Conservation (phyloP, 768 basidiomycete species). For the Phallus indusiatus region DNA sequence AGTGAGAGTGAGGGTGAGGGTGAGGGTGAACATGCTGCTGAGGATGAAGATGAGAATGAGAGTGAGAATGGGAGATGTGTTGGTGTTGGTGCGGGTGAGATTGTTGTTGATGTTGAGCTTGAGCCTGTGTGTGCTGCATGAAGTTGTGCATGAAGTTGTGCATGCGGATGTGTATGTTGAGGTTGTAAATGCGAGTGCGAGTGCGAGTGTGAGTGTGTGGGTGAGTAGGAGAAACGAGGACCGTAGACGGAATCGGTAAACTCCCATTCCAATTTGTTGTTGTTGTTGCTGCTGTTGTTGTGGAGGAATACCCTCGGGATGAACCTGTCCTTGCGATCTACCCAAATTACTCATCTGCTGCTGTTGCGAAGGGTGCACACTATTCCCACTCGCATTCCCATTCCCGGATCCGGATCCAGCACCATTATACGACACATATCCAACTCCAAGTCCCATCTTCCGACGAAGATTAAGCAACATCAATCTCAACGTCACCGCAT, state of each 20-base stretch:
- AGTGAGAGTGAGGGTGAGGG: neutral
- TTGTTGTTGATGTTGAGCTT: too few species aligned
- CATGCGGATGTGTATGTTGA: too few species aligned
- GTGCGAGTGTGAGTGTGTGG: neutral
- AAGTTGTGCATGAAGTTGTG: too few species aligned
- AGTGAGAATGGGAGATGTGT: too few species aligned
- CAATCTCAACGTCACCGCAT: conserved; percentile 83
- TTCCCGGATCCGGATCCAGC: too few species aligned
- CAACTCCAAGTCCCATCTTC: conserved; percentile 56
- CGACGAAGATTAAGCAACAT: conserved; percentile 90
- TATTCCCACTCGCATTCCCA: too few species aligned
- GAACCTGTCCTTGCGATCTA: conserved; percentile 1
- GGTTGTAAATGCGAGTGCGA: too few species aligned
- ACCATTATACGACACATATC: neutral
- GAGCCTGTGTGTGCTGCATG: too few species aligned
- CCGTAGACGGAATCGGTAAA: conserved; percentile 1
- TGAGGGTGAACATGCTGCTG: too few species aligned
- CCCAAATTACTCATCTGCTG: conserved; percentile 15
- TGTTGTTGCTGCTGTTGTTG: conserved; percentile 14
- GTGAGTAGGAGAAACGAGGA: neutral
- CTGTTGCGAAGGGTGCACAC: conserved; percentile 6
- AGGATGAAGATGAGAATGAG: too few species aligned
- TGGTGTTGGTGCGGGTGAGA: too few species aligned
- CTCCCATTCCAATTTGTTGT: conserved; percentile 13
- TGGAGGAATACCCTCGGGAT: neutral